phyloP scores from a whole-genome alignment of 345 rosid species.

The Gossypioides kirkii region DNA sequence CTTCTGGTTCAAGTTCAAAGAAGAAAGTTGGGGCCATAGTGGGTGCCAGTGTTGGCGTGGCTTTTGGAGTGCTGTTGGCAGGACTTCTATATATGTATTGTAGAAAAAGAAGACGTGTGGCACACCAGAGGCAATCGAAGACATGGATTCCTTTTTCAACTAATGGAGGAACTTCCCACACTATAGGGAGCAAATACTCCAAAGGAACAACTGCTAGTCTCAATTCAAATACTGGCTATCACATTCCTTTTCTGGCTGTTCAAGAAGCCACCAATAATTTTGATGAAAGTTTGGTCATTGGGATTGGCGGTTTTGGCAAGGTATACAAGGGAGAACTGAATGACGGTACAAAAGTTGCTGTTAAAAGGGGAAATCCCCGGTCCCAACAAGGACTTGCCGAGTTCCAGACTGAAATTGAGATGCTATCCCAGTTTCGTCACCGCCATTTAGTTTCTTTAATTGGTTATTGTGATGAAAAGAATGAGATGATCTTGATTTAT shows the following conservation, averaged over 20 bases:
- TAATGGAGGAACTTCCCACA: conserved; percentile 36
- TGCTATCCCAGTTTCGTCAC: conserved; percentile 72
- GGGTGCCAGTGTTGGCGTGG: conserved; percentile 36
- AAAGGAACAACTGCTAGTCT: conserved; percentile 43
- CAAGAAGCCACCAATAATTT: conserved; percentile 67
- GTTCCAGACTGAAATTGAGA: conserved; percentile 73
- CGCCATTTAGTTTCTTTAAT: conserved; percentile 75
- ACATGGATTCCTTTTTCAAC: conserved; percentile 56
- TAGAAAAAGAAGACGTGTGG: conserved; percentile 29
- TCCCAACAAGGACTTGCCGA: conserved; percentile 76
- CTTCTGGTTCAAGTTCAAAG: conserved; percentile 30
- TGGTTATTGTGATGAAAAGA: conserved; percentile 67
- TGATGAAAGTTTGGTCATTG: conserved; percentile 57
- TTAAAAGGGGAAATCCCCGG: conserved; percentile 64
- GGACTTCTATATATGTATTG: conserved; percentile 31
- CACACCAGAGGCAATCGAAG: conserved; percentile 41
- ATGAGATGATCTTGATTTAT: conserved; percentile 72
- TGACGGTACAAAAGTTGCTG: conserved; percentile 61
- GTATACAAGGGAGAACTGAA: conserved; percentile 58
- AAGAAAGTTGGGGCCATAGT: conserved; percentile 36
- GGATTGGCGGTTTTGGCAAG: conserved; percentile 75
- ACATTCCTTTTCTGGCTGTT: conserved; percentile 46
- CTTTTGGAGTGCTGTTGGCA: conserved; percentile 33
- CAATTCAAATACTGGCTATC: conserved; percentile 41
- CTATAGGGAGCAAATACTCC: conserved; percentile 48